These are phyloP conservation scores for Vitis vinifera DNA, from an alignment of 164 flowering plant species.

Conservation along the genomic window DNA sequence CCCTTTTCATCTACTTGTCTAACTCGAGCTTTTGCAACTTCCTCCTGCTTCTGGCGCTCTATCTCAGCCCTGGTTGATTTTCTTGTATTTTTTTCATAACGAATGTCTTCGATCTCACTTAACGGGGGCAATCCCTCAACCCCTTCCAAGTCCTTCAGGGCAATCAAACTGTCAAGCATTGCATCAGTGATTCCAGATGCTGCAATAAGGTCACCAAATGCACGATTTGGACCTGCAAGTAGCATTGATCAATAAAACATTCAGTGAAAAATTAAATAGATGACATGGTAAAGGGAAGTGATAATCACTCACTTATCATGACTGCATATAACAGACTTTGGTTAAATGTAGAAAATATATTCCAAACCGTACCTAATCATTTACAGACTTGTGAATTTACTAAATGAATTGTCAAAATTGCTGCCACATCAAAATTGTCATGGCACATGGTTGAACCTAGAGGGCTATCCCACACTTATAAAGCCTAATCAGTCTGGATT, in stretches of 20 bases:
- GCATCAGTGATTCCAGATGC: constrained; percentile 91
- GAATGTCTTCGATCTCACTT: constrained; percentile 66
- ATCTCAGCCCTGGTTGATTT: constrained; percentile 67
- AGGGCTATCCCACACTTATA: too few relatives aligned
- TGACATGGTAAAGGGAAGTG: too few relatives aligned
- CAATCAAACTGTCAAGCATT: constrained; percentile 90
- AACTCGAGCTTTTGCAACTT: constrained; percentile 71
- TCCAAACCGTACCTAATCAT: background rate
- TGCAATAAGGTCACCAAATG: constrained; percentile 92
- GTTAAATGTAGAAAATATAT: background rate
- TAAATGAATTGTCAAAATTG: background rate
- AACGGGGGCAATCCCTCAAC: constrained; percentile 84
- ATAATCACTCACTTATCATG: background rate
- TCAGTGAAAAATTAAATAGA: too few relatives aligned
- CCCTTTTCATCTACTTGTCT: constrained; percentile 88
- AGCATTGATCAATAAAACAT: background rate
- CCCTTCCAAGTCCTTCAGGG: constrained; percentile 75
- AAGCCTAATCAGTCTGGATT: too few relatives aligned
- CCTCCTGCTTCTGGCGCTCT: constrained; percentile 86
- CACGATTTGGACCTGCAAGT: constrained; percentile 80
- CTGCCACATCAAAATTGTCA: background rate
- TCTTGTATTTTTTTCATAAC: constrained; percentile 59
- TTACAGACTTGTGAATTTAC: background rate
- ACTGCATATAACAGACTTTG: background rate
- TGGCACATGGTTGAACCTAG: too few relatives aligned